Evolutionary conservation across 768 basidiomycete genomes (phyloP).

Genomic region (Calocybe indica): DNA sequence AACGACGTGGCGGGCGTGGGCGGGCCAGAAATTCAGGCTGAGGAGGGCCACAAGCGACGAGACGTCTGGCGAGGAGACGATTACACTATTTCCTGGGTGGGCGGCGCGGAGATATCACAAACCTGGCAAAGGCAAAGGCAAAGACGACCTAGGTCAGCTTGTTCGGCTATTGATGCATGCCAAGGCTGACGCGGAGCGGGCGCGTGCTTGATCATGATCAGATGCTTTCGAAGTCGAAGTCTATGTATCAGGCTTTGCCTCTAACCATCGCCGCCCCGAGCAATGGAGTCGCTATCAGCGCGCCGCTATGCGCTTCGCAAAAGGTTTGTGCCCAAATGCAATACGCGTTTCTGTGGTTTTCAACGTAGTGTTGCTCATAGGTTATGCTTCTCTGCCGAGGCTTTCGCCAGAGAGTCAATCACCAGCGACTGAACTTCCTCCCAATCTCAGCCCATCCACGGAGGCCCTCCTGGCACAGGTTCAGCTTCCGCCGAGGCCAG

Average conservation of each 20-base stretch:
- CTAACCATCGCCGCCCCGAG: slow-evolving; percentile 51
- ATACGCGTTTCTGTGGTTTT: neutral
- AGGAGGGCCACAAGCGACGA: slow-evolving; percentile 12
- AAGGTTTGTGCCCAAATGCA: slow-evolving; percentile 38
- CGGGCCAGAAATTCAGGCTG: slow-evolving; percentile 46
- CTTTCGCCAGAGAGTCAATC: slow-evolving; percentile 24
- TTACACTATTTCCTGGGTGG: slow-evolving; percentile 79
- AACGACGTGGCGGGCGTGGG: slow-evolving; percentile 59
- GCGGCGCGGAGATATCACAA: slow-evolving; percentile 48
- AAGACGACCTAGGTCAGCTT: slow-evolving; percentile 10
- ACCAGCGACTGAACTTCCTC: slow-evolving; percentile 20
- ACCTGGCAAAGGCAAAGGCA: slow-evolving; percentile 1
- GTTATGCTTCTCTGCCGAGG: slow-evolving; percentile 71
- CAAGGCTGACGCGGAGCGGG: neutral
- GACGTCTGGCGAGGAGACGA: slow-evolving; percentile 28
- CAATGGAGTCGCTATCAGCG: slow-evolving; percentile 67
- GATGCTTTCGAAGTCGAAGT: slow-evolving; percentile 67
- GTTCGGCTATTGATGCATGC: slow-evolving; percentile 5
- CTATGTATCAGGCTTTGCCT: slow-evolving; percentile 73
- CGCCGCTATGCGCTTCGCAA: slow-evolving; percentile 73
- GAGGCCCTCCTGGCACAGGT: slow-evolving; percentile 42
- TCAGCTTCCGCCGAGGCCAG: slow-evolving; percentile 49
- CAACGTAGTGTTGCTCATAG: slow-evolving; percentile 26
- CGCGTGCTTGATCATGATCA: slow-evolving; percentile 11
- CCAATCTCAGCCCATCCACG: slow-evolving; percentile 32